A percentile compares a stretch with the other conserved stretches of the same genome.
These are phyloP conservation scores for Aphanoascus verrucosus DNA, from an alignment of 2,329 filamentous ascomycete species.

Conservation along the genomic window DNA sequence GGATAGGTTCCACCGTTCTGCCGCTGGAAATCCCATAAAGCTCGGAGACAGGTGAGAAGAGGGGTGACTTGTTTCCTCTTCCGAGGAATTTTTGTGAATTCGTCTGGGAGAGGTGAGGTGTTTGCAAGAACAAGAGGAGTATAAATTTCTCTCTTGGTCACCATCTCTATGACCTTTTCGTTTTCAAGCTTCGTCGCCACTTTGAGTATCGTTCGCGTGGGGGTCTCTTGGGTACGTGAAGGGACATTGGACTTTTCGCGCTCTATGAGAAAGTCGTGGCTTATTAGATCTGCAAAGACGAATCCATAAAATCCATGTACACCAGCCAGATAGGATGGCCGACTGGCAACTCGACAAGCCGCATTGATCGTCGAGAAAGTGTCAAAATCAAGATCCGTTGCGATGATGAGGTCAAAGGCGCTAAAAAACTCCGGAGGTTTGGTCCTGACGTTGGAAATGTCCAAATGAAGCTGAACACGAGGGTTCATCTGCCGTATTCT, in stretches of 20 bases:
- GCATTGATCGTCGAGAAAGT: conserved; percentile 73
- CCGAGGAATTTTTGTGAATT: conserved; percentile 57
- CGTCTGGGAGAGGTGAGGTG: conserved; percentile 61
- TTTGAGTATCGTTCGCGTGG: conserved; percentile 63
- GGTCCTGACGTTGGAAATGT: conserved; percentile 54
- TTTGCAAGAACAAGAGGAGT: conserved; percentile 81
- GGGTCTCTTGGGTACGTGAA: conserved; percentile 55
- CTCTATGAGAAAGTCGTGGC: conserved; percentile 82
- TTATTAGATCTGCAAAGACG: conserved; percentile 85
- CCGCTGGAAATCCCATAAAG: conserved; percentile 77
- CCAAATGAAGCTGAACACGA: conserved; percentile 64
- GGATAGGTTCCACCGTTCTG: conserved; percentile 46
- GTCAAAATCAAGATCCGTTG: conserved; percentile 70
- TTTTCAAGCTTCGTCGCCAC: conserved; percentile 60
- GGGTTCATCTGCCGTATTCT: conserved; percentile 81
- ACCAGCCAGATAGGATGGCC: conserved; percentile 79
- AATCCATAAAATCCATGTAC: conserved; percentile 88
- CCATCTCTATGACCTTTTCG: conserved; percentile 66
- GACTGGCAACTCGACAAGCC: conserved; percentile 64
- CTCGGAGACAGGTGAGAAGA: conserved; percentile 72
- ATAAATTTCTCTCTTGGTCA: conserved; percentile 86
- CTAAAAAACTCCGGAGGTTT: conserved; percentile 67
- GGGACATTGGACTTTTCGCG: conserved; percentile 67
- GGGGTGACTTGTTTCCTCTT: conserved; percentile 66
- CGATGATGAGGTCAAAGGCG: conserved; percentile 75